phyloP scores from a whole-genome alignment of 2,329 filamentous ascomycete species.

The Monosporascus sp. region DNA sequence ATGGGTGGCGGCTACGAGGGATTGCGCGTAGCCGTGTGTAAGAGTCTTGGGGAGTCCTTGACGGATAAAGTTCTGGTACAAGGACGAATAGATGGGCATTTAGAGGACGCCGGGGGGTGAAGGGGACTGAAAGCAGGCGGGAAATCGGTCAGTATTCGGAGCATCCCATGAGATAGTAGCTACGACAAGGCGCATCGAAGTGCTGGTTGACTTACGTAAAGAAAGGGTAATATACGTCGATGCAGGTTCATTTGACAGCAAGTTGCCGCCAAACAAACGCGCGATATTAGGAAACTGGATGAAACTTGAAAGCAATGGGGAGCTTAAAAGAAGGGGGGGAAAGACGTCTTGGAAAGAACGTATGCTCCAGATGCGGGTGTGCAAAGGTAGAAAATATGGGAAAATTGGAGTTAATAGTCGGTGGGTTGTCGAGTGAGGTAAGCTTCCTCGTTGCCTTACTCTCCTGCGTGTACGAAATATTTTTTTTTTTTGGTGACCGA shows the following conservation, averaged over 20 bases:
- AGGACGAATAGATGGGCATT: conserved; percentile 76
- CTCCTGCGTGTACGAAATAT: neutral
- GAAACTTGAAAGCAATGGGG: conserved; percentile 7
- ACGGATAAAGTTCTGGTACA: conserved; percentile 82
- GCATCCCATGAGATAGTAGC: no score
- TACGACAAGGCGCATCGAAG: no score
- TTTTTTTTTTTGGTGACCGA: neutral
- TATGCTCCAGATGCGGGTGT: neutral
- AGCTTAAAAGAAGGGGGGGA: conserved; percentile 9
- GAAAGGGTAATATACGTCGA: conserved; percentile 53
- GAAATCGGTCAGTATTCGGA: conserved; percentile 12
- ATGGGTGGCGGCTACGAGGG: conserved; percentile 90
- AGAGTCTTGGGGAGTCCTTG: conserved; percentile 96
- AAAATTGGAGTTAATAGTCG: neutral
- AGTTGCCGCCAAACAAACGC: conserved; percentile 86
- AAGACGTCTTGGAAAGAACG: conserved; percentile 3
- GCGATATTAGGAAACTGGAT: conserved; percentile 39
- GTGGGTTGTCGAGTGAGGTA: neutral
- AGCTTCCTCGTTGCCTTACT: neutral
- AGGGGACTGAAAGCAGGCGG: conserved; percentile 39
- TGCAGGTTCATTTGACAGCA: conserved; percentile 99
- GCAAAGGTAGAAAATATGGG: neutral
- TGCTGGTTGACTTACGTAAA: conserved; percentile 50
- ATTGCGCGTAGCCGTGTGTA: conserved; percentile 96
- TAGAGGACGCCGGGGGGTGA: conserved; percentile 67